Percentiles rank a stretch among this genome's conserved stretches.
Conservation (phyloP, 228 moss, liverwort and hornwort genomes). For the Sphagnum magellanicum region DNA sequence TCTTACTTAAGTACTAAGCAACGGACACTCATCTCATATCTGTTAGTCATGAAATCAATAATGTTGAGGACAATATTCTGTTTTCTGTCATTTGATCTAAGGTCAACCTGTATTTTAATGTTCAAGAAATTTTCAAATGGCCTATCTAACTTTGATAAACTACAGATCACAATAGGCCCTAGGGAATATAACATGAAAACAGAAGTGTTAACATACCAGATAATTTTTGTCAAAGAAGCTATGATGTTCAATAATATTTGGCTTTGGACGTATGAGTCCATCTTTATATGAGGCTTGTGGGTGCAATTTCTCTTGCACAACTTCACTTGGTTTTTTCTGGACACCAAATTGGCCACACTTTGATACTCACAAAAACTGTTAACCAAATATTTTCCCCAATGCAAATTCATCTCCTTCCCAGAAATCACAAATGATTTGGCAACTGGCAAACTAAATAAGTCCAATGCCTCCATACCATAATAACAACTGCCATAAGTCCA, state of each 20-base stretch:
- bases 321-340: conserved; percentile 69
- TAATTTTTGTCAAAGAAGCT: conserved; percentile 49
- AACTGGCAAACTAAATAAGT: not conserved
- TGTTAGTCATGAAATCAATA: too few species aligned
- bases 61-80: too few species aligned
- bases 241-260: conserved; percentile 66
- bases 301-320: conserved; percentile 70
- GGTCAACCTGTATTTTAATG: too few species aligned
- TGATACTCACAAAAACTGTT: too few species aligned
- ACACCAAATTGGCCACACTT: not conserved
- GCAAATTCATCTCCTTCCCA: not conserved
- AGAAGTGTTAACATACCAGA: conserved; percentile 9
- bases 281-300: conserved; percentile 63
- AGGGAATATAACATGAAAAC: too few species aligned
- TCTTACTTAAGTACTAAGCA: not conserved
- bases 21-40: too few species aligned
- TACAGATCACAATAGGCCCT: too few species aligned
- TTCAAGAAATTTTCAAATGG: too few species aligned
- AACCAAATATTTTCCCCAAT: too few species aligned
- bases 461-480: not conserved
- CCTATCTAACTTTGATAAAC: too few species aligned
- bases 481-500: not conserved
- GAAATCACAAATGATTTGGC: not conserved
- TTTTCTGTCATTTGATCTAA: too few species aligned
- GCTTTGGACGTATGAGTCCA: conserved; percentile 56